These are phyloP conservation scores for Xylaria intraflava DNA, from an alignment of 495 filamentous ascomycete genomes.

Conservation along the genomic window DNA sequence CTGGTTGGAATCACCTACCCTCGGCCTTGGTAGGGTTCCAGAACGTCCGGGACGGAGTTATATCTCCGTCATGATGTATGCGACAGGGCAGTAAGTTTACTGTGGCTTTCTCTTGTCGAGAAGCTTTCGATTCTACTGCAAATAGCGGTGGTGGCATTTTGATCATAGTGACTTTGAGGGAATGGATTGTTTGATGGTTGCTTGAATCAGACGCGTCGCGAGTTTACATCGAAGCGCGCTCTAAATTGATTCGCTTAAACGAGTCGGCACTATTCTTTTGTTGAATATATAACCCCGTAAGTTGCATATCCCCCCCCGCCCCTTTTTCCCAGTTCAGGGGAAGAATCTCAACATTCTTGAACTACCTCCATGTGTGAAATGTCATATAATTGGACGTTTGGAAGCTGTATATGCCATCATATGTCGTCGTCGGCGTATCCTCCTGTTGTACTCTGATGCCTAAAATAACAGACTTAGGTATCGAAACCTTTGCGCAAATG, in stretches of 20 bases:
- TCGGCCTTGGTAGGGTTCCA: slow-evolving; percentile 55
- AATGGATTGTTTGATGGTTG: not conserved
- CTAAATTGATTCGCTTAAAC: slow-evolving; percentile 4
- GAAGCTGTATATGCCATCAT: too few species aligned
- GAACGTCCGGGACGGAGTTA: slow-evolving; percentile 58
- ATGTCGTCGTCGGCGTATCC: too few species aligned
- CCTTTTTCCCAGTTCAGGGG: not conserved
- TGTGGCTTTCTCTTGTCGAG: slow-evolving; percentile 40
- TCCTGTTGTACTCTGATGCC: too few species aligned
- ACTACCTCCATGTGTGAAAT: too few species aligned
- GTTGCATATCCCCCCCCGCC: not conserved
- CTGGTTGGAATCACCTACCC: slow-evolving; percentile 9
- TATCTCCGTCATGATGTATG: slow-evolving; percentile 70
- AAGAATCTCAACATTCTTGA: too few species aligned
- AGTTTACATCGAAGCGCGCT: not conserved
- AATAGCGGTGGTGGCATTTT: slow-evolving; percentile 27
- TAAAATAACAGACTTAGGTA: too few species aligned
- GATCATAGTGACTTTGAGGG: not conserved
- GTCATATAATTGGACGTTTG: too few species aligned
- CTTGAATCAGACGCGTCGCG: slow-evolving; percentile 1
- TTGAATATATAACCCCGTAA: not conserved
- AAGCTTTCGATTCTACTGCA: slow-evolving; percentile 9
- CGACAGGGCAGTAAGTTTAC: slow-evolving; percentile 81
- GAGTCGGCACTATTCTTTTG: not conserved
- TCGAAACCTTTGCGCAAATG: too few species aligned